Evolutionary conservation across 2,329 filamentous ascomycete genomes (phyloP), one percentile per base, ranked within the genome.

Genomic region (Aspergillus sojae): DNA sequence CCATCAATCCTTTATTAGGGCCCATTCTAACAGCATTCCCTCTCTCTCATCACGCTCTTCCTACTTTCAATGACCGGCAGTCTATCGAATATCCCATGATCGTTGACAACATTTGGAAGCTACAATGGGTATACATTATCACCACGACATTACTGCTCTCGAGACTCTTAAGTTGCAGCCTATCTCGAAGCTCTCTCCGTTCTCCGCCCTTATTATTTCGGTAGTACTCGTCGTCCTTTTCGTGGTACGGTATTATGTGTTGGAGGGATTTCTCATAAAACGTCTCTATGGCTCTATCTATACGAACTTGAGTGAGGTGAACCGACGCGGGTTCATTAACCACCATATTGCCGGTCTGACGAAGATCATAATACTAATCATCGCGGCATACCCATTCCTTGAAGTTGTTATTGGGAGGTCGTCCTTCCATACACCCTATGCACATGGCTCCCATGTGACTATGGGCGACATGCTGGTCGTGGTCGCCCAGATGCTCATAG

Each of bases 331-430:
- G 0, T 82, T 83, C 63, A 72, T 82, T 41, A 83, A 83, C 56
- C 81, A 83, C 61, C 81, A 82, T 54, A 77, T 83, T 23, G 80
- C 80, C 2, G 80, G 78, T 0, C 58, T 63, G 1, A 80, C 78
- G 6, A 83, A 83, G 58, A 62, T 82, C 1, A 2, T 79, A 21
- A 78, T 82, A 45, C 61, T 82, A 10, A 60, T 80, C 14, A 28
- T 77, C 0, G 78, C 77, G 0, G 76, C 74, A 1, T 82, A 82
- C 66, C 81, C 81, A 1, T 81, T 82, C 53, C 68, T 82, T 50
- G 65, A 70, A 30, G 72, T 82, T 16, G 70, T 77, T 0, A 78
- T 80, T 56, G 72, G 74, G 12, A 65, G 65, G 7, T 67, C 72
- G 0, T 72, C 70, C 2, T 73, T 81, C 36, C 70, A 77, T 21